Percentiles rank a stretch among this genome's conserved stretches.
phyloP scores from a whole-genome alignment of 768 basidiomycete species.

The Kwoniella newhampshirensis region DNA sequence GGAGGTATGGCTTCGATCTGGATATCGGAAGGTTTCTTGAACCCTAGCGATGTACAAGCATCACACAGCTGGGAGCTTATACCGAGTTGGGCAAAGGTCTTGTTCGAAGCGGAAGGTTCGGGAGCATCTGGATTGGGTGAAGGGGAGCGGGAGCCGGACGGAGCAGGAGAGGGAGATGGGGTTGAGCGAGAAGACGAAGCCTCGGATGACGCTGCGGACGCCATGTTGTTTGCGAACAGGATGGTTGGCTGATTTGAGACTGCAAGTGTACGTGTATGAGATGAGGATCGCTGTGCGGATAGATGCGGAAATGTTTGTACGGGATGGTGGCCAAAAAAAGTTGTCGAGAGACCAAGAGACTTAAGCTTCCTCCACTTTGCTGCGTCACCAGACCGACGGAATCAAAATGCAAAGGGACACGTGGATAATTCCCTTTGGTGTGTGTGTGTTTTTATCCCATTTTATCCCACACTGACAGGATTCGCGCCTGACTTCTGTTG shows the following conservation, averaged over 20 bases:
- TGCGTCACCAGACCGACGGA: not conserved
- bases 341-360: not conserved
- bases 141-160: conserved; percentile 13
- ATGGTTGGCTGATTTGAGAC: too few relatives aligned
- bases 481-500: conserved; percentile 19
- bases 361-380: not conserved
- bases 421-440: conserved; percentile 6
- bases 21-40: conserved; percentile 84
- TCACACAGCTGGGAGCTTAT: conserved; percentile 85
- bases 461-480: conserved; percentile 10
- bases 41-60: conserved; percentile 76
- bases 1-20: conserved; percentile 80
- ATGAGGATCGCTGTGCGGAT: too few relatives aligned
- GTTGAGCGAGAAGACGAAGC: conserved; percentile 21
- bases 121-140: conserved; percentile 12
- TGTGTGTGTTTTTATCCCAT: conserved; percentile 10
- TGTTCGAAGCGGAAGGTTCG: conserved; percentile 17
- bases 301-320: too few relatives aligned
- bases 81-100: conserved; percentile 77
- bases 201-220: conserved; percentile 13
- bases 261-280: too few relatives aligned
- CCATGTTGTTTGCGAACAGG: too few relatives aligned
- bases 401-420: not conserved
- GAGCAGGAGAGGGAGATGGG: conserved; percentile 7
- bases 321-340: conserved; percentile 15